phyloP scores from a whole-genome alignment of 768 basidiomycete species.

The Grammothele lineata region DNA sequence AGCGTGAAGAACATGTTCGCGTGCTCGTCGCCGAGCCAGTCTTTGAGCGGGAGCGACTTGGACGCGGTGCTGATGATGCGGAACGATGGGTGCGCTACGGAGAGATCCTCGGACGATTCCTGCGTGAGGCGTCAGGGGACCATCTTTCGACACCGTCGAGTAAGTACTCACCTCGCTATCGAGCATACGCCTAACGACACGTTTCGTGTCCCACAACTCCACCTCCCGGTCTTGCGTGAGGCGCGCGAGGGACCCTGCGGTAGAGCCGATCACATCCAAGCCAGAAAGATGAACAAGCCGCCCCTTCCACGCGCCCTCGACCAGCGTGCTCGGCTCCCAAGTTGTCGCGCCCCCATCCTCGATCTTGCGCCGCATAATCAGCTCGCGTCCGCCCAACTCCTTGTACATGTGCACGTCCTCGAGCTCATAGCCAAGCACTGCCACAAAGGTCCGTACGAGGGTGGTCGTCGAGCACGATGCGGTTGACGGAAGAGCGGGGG shows the following conservation, averaged over 20 bases:
- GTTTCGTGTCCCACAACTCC: slow-evolving; percentile 62
- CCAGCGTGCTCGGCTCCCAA: slow-evolving; percentile 52
- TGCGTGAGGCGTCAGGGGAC: slow-evolving; percentile 1
- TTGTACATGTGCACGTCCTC: slow-evolving; percentile 65
- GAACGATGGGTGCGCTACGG: slow-evolving; percentile 53
- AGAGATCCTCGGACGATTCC: slow-evolving; percentile 35
- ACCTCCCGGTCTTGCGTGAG: slow-evolving; percentile 57
- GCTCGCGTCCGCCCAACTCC: slow-evolving; percentile 61
- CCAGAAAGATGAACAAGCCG: slow-evolving; percentile 55
- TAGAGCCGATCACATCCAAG: slow-evolving; percentile 61
- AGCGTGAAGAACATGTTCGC: slow-evolving; percentile 69
- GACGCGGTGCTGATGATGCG: slow-evolving; percentile 59
- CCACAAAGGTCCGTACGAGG: slow-evolving; percentile 50
- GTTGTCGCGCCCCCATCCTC: slow-evolving; percentile 51
- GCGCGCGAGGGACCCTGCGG: slow-evolving; percentile 58
- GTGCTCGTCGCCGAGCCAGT: slow-evolving; percentile 65
- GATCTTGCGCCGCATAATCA: slow-evolving; percentile 58
- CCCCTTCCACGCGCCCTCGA: slow-evolving; percentile 57
- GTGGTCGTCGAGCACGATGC: slow-evolving; percentile 59
- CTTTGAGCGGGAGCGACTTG: slow-evolving; percentile 59
- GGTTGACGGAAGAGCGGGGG: slow-evolving; percentile 52
- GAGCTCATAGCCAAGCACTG: slow-evolving; percentile 54
- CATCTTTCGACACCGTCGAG: neutral
- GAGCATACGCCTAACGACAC: slow-evolving; percentile 48
- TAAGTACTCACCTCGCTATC: slow-evolving; percentile 38